Conservation (phyloP, 208 protist species). For the Leishmania gerbilli region DNA sequence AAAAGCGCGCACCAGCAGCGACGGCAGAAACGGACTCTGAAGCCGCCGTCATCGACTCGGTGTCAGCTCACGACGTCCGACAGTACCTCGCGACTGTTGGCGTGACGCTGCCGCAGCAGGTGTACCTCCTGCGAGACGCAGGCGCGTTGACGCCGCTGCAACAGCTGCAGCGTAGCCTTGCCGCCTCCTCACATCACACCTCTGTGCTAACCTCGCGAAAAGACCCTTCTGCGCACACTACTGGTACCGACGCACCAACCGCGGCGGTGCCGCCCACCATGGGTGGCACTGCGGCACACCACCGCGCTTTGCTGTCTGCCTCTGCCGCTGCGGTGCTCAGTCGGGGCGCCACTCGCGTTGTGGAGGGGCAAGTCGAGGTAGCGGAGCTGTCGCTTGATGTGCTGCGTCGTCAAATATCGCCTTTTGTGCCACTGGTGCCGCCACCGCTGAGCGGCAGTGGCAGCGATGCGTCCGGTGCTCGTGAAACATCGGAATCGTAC, state of each 20-base stretch:
- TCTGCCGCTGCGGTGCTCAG: neutral
- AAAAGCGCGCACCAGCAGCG: neutral
- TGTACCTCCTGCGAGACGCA: slow-evolving; percentile 25
- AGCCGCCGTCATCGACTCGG: slow-evolving; percentile 9
- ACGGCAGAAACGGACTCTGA: neutral
- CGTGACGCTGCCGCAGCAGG: slow-evolving; percentile 38
- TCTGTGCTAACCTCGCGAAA: neutral
- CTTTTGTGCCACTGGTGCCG: slow-evolving; percentile 13
- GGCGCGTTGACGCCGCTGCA: neutral
- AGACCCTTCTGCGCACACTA: neutral
- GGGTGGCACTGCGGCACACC: neutral
- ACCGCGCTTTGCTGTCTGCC: neutral
- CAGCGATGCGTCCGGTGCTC: neutral
- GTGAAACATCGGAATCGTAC: neutral
- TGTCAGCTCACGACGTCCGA: slow-evolving; percentile 23
- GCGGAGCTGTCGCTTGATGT: slow-evolving; percentile 31
- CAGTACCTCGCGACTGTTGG: slow-evolving; percentile 30
- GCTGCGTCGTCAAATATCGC: slow-evolving; percentile 20
- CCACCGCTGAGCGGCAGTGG: slow-evolving; percentile 8
- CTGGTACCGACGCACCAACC: neutral
- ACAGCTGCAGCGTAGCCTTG: slow-evolving; percentile 1
- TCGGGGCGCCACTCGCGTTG: slow-evolving; percentile 12
- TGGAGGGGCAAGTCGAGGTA: slow-evolving; percentile 35
- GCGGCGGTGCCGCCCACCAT: neutral
- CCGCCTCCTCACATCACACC: neutral